Base-by-base conservation (phyloP, 2,329 filamentous ascomycete species). In the Xylaria sp. region DNA sequence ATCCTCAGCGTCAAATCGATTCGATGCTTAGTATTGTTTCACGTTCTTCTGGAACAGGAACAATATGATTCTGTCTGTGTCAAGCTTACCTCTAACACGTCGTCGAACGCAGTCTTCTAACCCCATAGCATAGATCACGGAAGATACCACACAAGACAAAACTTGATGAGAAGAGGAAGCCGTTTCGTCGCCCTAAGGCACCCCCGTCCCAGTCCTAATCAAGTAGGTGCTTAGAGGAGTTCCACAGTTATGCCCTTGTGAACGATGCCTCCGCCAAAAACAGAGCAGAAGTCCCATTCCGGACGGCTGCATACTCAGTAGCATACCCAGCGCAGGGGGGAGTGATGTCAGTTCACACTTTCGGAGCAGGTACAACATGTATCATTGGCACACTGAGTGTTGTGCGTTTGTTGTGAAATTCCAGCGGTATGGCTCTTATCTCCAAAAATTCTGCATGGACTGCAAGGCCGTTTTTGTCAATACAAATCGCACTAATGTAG, bases 141-240 rank as follows among this genome's bases (percentile, higher is more conserved):
- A n/a, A 58, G 37, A 28, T 32, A 28, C 46, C 39, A 46, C 55
- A 58, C 25, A 28, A 20, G 20, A 28, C 13, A 18, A 4, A 58
- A n/a, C 37, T 12, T 32, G 23, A n/a, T 23, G 20, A 34, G 54
- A 51, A 48, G 39, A 20, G 48, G 39, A 37, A 68, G 25, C 39
- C 51, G 52, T 61, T 25, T 62, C 15, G 39, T 48, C 23, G 32
- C 34, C 50, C 41, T 44, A 60, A 28, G 25, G 25, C 44, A 57
- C 37, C 52, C 52, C 34, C 34, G 6, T 52, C 25, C 51, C 37
- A 69, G 12, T 58, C 66, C 63, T 52, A 69, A 66, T 66, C 8
- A 25, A 69, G 66, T 37, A 66, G 66, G 66, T 69, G 63, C 39
- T 28, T 4, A 25, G 6, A 37, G 39, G n/a, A 39, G 62, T 63